Base-by-base conservation (phyloP, 2,329 filamentous ascomycete species). In the Curvularia lunata region DNA sequence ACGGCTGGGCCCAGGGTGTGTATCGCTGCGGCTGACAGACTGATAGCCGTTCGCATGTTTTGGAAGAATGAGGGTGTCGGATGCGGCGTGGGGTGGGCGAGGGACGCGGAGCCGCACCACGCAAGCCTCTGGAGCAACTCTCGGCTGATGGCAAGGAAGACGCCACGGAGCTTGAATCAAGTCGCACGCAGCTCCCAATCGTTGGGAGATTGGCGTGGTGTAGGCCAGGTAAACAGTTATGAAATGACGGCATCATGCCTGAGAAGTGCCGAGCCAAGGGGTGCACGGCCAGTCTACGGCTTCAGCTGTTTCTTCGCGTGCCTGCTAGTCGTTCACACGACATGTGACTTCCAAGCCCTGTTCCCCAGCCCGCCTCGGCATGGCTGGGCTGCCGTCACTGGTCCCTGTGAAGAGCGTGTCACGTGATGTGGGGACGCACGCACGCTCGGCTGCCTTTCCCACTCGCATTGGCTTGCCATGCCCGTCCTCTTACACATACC, bases 211-310 rank as follows among this genome's bases (percentile, higher is more conserved):
- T 52, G 52, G 41, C 32, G 43, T 49, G 28, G 42, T 45, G 43
- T 27, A 47, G 27, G 27, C 42, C 49, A 34, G 32, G 51, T 34
- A 37, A 21, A 42, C 37, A 46, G 43, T 40, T 46, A 41, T 48
- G 25, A 45, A 41, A 65, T 65, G 61, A 65, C 62, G 62, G 57
- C 62, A 65, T 65, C 43, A 49, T 49, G 51, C 61, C 40, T 59
- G 45, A 23, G n/a, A 58, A 58, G 51, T 54, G 32, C 51, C 52
- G 38, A 50, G 52, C 59, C 62, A 55, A 58, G 59, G 34, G n/a
- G 21, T 18, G 50, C 42, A 40, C 27, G 30, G 30, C 43, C 32
- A 38, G 30, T 46, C 42, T 50, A 37, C 40, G 32, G 38, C 43
- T 18, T 46, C 13, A 13, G 41, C 27, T 37, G 32, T 28, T 16